A percentile compares a stretch with the other conserved stretches of the same genome.
Evolutionary conservation across 2,329 filamentous ascomycete species (phyloP).

Genomic region (Nemania sp.): DNA sequence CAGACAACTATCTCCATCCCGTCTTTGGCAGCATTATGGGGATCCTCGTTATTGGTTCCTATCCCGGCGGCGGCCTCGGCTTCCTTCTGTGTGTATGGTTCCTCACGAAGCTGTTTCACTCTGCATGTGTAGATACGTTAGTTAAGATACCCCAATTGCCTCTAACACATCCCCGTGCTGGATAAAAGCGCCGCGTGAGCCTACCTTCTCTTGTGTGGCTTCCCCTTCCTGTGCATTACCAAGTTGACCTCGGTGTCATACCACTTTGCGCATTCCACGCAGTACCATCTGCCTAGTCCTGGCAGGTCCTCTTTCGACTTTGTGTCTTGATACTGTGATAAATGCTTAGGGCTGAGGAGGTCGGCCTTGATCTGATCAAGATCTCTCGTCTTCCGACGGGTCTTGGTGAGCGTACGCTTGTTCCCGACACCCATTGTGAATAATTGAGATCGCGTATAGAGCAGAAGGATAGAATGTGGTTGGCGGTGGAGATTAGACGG

Average conservation of each 20-base stretch:
- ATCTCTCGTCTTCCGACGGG: constrained; percentile 75
- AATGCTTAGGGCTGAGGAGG: constrained; percentile 75
- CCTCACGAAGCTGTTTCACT: constrained; percentile 78
- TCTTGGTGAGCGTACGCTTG: constrained; percentile 72
- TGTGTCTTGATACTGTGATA: constrained; percentile 74
- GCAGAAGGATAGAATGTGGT: neutral
- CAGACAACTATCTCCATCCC: constrained; percentile 46
- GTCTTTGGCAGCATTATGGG: constrained; percentile 38
- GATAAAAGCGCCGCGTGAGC: constrained; percentile 3
- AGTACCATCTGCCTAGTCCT: constrained; percentile 83
- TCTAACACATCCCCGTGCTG: neutral
- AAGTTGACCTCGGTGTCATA: constrained; percentile 85
- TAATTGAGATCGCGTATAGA: neutral
- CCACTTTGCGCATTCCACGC: constrained; percentile 92
- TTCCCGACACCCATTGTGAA: constrained; percentile 68
- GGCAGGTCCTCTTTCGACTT: constrained; percentile 87
- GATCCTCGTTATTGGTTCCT: constrained; percentile 65
- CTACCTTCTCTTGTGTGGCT: constrained; percentile 90
- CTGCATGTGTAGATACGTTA: constrained; percentile 55
- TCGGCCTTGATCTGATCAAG: constrained; percentile 91
- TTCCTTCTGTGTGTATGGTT: constrained; percentile 83
- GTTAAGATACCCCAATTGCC: constrained; percentile 18
- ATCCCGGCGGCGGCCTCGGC: constrained; percentile 80
- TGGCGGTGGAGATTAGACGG: no score
- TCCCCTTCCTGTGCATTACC: constrained; percentile 76